These are phyloP conservation scores for Huntiella moniliformis DNA, from an alignment of 2,329 filamentous ascomycete species.

Conservation along the genomic window DNA sequence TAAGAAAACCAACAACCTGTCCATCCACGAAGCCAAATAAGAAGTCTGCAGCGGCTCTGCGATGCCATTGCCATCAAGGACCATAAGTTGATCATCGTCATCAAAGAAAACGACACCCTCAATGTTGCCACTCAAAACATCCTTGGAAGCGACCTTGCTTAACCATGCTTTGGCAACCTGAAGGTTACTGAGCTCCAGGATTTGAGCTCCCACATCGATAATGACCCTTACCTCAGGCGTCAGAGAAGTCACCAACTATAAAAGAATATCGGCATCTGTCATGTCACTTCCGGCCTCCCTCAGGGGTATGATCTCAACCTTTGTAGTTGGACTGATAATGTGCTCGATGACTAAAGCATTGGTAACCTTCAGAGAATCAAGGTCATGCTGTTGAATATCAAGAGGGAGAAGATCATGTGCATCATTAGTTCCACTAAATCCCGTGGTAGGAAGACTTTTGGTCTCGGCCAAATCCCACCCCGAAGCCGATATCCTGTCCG, in stretches of 20 bases:
- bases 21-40: conserved; percentile 35
- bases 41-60: conserved; percentile 36
- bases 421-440: conserved; percentile 56
- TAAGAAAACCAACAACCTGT: conserved; percentile 44
- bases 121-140: neutral
- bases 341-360: conserved; percentile 46
- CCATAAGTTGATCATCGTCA: conserved; percentile 32
- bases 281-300: neutral
- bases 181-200: conserved; percentile 43
- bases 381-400: conserved; percentile 34
- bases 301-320: conserved; percentile 17
- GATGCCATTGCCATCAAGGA: conserved; percentile 29
- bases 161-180: conserved; percentile 38
- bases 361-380: conserved; percentile 37
- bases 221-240: conserved; percentile 33
- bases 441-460: conserved; percentile 33
- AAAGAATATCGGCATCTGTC: conserved; percentile 23
- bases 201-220: conserved; percentile 51
- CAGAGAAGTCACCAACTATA: conserved; percentile 25
- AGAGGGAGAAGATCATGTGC: conserved; percentile 38
- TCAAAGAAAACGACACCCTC: conserved; percentile 36
- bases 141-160: conserved; percentile 8
- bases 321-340: conserved; percentile 36
- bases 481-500: conserved; percentile 41
- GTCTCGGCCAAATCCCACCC: conserved; percentile 43